Base-by-base conservation (phyloP, 257 asterid genomes). In the Datura wrightii region DNA sequence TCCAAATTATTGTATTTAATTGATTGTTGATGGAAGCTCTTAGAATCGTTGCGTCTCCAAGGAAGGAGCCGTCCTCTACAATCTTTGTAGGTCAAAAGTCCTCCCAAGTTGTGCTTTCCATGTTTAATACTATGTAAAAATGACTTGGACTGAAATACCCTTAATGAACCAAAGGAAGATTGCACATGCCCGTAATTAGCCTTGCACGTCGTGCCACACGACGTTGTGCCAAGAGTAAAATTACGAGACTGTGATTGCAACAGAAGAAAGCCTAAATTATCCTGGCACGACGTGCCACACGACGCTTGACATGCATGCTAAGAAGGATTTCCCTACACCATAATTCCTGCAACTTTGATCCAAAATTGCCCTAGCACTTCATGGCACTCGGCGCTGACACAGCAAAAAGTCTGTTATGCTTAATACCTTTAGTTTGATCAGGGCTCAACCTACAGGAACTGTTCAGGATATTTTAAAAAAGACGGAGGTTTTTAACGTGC, bases 261-360 rank as follows among this genome's bases (percentile, higher is more conserved):
- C 78, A 39, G 19, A 24, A 69, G 53, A 69, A 39, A 8, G 31
- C 14, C 53, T 3, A 69, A 69, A 41, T 69, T 39, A 14, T 8
- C 50, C 31, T 37, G 18, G 24, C 50, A 37, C 13, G 6, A 16
- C 1, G 13, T 67, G 13, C 76, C 31, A 67, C 76, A 37, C 50
- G 0, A 7, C 4, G 50, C 50, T 14, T 67, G 76, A 13, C 76
- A 67, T 67, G 76, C 78, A 14, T 69, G 52, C 52, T 14, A 39
- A 69, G 53, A 69, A 50, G 76, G 53, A 39, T 69, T 69, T 15
- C 53, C 78, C 53, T 39, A 69, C 34, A 69, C 52, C 78, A 39
- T 39, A 67, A 67, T 67, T 37, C 46, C 52, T 67, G 52, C 52
- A 39, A 52, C 11, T 67, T 31, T 67, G 52, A 67, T 39, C 52